These are phyloP conservation scores for Apiospora saccharicola DNA, from an alignment of 2,329 filamentous ascomycete genomes.

Conservation along the genomic window DNA sequence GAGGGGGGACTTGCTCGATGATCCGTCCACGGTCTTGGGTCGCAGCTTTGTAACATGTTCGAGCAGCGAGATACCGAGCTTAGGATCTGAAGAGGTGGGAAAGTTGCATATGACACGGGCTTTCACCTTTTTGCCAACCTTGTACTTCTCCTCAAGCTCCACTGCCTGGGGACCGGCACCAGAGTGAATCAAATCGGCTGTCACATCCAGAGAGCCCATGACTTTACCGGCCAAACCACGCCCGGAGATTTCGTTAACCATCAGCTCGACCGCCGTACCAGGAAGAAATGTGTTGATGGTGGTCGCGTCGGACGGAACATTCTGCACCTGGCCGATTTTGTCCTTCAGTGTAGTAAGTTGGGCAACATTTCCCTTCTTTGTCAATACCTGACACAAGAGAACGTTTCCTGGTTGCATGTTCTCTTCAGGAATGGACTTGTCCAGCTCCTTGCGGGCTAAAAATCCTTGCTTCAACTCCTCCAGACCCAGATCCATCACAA, in stretches of 20 bases:
- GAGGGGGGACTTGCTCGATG: constrained; percentile 56
- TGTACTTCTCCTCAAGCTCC: constrained; percentile 79
- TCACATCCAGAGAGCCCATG: constrained; percentile 89
- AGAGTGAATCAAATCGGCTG: constrained; percentile 89
- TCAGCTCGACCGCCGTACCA: constrained; percentile 86
- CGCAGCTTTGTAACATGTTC: constrained; percentile 79
- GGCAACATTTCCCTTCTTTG: constrained; percentile 80
- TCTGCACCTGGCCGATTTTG: constrained; percentile 71
- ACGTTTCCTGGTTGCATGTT: constrained; percentile 83
- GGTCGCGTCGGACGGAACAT: constrained; percentile 76
- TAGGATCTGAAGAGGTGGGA: constrained; percentile 78
- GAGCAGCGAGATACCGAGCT: constrained; percentile 86
- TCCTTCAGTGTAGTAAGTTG: constrained; percentile 81
- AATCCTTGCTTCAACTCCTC: constrained; percentile 77
- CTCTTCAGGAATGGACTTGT: constrained; percentile 67
- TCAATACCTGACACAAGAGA: constrained; percentile 81
- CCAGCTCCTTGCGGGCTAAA: constrained; percentile 83
- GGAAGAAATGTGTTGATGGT: constrained; percentile 91
- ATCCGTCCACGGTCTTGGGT: constrained; percentile 53
- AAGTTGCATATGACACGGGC: constrained; percentile 90
- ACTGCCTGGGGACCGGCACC: constrained; percentile 74
- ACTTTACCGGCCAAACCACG: constrained; percentile 88
- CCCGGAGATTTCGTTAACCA: constrained; percentile 77
- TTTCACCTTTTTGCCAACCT: constrained; percentile 83
- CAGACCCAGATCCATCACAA: constrained; percentile 91